A percentile compares a stretch with the other conserved stretches of the same genome.
Conservation (phyloP, 108 stramenopile species). For the Cylindrotheca closterium region DNA sequence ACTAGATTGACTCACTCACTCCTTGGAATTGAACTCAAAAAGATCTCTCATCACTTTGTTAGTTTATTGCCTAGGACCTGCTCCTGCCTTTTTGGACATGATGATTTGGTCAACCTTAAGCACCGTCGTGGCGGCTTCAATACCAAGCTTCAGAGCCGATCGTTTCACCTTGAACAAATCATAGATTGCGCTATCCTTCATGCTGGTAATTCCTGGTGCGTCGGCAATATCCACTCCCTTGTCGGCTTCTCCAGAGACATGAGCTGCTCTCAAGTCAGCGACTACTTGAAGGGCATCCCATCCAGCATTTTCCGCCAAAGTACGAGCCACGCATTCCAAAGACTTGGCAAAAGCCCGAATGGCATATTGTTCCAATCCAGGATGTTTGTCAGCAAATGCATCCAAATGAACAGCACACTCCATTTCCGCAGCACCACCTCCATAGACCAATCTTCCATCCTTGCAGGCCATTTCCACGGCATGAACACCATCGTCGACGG, state of each 20-base stretch:
- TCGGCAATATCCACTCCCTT: constrained; percentile 87
- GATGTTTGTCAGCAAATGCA: constrained; percentile 83
- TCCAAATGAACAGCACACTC: constrained; percentile 81
- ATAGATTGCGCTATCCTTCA: constrained; percentile 59
- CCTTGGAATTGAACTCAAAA: no score
- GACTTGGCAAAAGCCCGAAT: constrained; percentile 97
- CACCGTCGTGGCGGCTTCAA: constrained; percentile 96
- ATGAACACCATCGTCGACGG: constrained; percentile 95
- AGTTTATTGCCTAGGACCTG: constrained; percentile 73
- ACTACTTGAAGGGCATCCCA: constrained; percentile 84
- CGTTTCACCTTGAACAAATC: constrained; percentile 87
- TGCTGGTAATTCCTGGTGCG: constrained; percentile 41
- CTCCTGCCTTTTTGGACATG: constrained; percentile 97
- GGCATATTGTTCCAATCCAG: constrained; percentile 98
- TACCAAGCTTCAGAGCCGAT: constrained; percentile 90
- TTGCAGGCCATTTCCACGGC: constrained; percentile 86
- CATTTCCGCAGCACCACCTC: constrained; percentile 95
- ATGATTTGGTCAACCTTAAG: constrained; percentile 98
- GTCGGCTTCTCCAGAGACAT: constrained; percentile 73
- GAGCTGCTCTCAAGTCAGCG: constrained; percentile 87
- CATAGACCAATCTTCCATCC: constrained; percentile 90
- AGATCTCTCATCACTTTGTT: no score
- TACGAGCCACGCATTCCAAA: constrained; percentile 93
- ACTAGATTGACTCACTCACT: no score
- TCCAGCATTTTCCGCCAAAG: constrained; percentile 96